Base-by-base conservation (phyloP, 2,329 filamentous ascomycete species). In the Talaromyces islandicus region DNA sequence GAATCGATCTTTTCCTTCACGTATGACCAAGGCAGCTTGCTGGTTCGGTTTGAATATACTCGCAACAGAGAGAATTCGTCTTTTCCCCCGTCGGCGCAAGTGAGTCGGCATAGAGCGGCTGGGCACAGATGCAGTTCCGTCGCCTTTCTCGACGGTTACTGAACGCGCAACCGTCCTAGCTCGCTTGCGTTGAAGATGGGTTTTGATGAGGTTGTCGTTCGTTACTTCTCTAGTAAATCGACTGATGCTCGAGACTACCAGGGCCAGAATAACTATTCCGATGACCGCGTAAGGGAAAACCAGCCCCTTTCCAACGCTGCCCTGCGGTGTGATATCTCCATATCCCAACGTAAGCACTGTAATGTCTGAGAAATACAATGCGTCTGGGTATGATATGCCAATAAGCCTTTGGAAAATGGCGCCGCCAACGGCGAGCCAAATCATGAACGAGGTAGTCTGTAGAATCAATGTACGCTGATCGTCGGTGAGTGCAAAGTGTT, bases 391-490 rank as follows among this genome's bases (percentile, higher is more conserved):
- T 21, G 80, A 77, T 87, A 92, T 94, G 3, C 76, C 81, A 63
- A 96, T 88, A 3, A 94, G 81, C 1, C 78, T 78, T 6, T 85
- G 85, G 69, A 94, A 96, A 0, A 96, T 77, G 0, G 87, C 83
- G 0, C 88, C 91, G 0, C 92, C 92, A 2, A 91, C 75, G 0
- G 90, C 85, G 0, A 97, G 78, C 79, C 94, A 96, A 54, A 90
- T 76, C 56, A 96, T 87, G 69, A 95, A 90, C 59, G 89, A 78
- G 74, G 95, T 95, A 1, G 91, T 96, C 74, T 97, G 92, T 29
- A 96, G 76, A 80, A 97, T 96, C 24, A 97, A 78, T 0, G 91
- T 96, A 10, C 92, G 84, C 73, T 97, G 92, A 62, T 88, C 88
- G 57, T 87, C 84, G 0, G 89, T 92, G 25, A 96, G 80, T 4